Base-by-base conservation (phyloP, 108 stramenopile species). In the Conticribra guillardii region DNA sequence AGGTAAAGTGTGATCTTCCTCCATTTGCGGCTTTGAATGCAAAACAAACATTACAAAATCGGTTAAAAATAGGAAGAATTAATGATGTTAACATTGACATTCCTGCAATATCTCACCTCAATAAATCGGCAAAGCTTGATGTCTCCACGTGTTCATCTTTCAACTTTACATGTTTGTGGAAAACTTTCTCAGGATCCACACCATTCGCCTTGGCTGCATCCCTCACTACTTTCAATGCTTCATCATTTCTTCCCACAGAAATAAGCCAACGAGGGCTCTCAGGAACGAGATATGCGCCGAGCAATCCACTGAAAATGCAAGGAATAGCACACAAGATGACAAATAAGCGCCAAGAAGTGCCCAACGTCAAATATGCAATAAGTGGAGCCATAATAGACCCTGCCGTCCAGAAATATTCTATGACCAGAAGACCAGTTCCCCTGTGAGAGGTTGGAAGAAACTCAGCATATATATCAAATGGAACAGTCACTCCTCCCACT, bases 331-430 rank as follows among this genome's bases (percentile, higher is more conserved):
- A 90, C 9, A 87, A 27, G 21, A 70, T 55, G 0, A 89, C 87
- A 81, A 95, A 88, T 7, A 80, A 37, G 31, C 87, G 56, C 93
- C 93, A 95, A n/a, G 80, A 65, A 24, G 34, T 69, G 18, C 66
- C 68, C 48, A 89, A 51, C 1, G 86, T 84, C 24, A 75, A 67
- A 49, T 87, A 85, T 2, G 93, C 93, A 52, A 86, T 48, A 7
- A 73, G 58, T 14, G 89, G 85, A 0, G 91, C 85, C 56, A 80
- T 78, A 53, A 95, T 50, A 27, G 79, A 77, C 14, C 93, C 93
- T 24, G 87, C 65, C 1, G 89, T 89, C 93, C 93, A 95, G 57
- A 92, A 95, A 54, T 87, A 95, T 51, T 95, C 89, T 33, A 94
- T 88, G 16, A 57, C 34, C 2, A 89, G 70, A n/a, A 89, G 56